Conservation (phyloP, 116 monocot genomes). For the Papilionanthe hybrid region DNA sequence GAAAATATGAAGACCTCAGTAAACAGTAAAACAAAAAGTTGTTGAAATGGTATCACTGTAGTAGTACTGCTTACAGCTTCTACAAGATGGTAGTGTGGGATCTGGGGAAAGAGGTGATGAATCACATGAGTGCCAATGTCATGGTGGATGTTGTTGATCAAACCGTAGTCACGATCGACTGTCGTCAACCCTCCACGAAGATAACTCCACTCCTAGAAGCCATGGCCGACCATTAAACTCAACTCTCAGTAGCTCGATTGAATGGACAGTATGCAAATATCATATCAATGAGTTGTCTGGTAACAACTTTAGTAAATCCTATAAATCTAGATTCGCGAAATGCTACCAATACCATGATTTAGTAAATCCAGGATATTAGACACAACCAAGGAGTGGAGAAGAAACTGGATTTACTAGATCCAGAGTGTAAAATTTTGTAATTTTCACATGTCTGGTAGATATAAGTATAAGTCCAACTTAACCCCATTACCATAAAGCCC, state of each 20-base stretch:
- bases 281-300: no score
- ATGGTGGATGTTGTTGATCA: conserved; percentile 88
- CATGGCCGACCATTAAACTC: not conserved
- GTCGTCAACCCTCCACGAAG: conserved; percentile 79
- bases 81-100: conserved; percentile 75
- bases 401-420: no score
- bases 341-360: no score
- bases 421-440: no score
- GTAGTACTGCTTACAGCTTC: conserved; percentile 65
- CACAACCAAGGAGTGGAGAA: no score
- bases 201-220: conserved; percentile 78
- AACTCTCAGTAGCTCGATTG: not conserved
- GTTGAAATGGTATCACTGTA: not conserved
- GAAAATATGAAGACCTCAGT: not conserved
- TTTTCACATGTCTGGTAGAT: no score
- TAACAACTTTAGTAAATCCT: no score
- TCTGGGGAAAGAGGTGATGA: conserved; percentile 82
- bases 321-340: no score
- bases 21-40: not conserved
- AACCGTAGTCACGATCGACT: conserved; percentile 81
- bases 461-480: no score
- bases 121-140: conserved; percentile 91
- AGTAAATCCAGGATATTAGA: no score
- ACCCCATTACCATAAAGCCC: no score
- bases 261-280: not conserved